Conservation (phyloP, 371 early-diverging fungal genomes). For the Mortierella sp. region DNA sequence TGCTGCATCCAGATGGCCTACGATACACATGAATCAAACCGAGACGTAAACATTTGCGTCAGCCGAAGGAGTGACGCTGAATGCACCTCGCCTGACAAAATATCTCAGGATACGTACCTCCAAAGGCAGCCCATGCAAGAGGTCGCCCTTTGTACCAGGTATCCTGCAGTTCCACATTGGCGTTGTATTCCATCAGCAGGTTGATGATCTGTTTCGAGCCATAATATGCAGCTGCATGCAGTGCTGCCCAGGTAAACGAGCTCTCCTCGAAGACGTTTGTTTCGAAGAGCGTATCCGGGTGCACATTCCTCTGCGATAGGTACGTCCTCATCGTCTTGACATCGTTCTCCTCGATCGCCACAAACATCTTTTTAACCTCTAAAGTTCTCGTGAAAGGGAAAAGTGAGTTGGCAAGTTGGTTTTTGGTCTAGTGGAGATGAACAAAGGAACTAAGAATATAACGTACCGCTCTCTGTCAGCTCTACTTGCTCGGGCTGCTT, state of each 20-base stretch:
- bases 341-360: slow-evolving; percentile 46
- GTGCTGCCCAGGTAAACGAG: slow-evolving; percentile 85
- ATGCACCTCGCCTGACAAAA: no score
- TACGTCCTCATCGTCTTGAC: slow-evolving; percentile 29
- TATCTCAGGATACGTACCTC: slow-evolving; percentile 58
- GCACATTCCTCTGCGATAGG: slow-evolving; percentile 49
- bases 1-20: slow-evolving; percentile 58
- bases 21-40: neutral
- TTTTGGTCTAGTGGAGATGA: neutral
- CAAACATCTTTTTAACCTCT: slow-evolving; percentile 48
- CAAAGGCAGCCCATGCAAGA: slow-evolving; percentile 94
- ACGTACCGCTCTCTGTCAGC: slow-evolving; percentile 40
- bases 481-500: slow-evolving; percentile 47
- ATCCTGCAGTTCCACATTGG: slow-evolving; percentile 84
- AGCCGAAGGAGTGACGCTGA: no score
- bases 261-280: slow-evolving; percentile 71
- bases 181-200: slow-evolving; percentile 77
- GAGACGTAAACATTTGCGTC: no score
- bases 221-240: slow-evolving; percentile 89
- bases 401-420: neutral
- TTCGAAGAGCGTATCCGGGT: slow-evolving; percentile 65
- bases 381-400: neutral
- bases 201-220: slow-evolving; percentile 77
- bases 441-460: neutral
- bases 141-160: slow-evolving; percentile 89